Conservation (phyloP, 768 basidiomycete genomes). For the Xerocomellus chrysenteron region DNA sequence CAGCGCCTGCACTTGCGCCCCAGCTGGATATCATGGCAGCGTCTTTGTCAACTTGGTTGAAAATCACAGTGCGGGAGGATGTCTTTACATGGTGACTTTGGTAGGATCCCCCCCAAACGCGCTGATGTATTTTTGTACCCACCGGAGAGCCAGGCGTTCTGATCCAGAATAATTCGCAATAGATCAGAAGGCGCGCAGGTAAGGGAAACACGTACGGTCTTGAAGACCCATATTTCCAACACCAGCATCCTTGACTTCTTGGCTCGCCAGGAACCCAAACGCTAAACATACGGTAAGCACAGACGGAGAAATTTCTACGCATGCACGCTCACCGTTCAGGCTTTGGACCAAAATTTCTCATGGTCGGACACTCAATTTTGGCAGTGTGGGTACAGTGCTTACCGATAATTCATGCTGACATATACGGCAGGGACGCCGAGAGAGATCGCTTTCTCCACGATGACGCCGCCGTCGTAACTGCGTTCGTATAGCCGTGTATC, state of each 20-base stretch:
- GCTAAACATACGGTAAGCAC: slow-evolving; percentile 10
- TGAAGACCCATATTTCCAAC: slow-evolving; percentile 48
- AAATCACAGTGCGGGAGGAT: not conserved
- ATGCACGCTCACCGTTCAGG: slow-evolving; percentile 3
- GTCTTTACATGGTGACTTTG: slow-evolving; percentile 35
- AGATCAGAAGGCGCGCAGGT: too few species aligned
- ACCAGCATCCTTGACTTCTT: slow-evolving; percentile 40
- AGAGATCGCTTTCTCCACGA: slow-evolving; percentile 34
- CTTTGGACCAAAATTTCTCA: not conserved
- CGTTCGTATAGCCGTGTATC: not conserved
- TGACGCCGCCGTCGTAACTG: slow-evolving; percentile 18
- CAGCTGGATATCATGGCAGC: slow-evolving; percentile 10
- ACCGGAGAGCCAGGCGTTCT: slow-evolving; percentile 43
- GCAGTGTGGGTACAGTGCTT: not conserved
- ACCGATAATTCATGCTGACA: slow-evolving; percentile 45
- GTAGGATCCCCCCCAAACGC: slow-evolving; percentile 60
- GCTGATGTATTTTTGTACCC: slow-evolving; percentile 60
- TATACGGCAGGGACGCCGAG: slow-evolving; percentile 36
- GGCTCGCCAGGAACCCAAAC: slow-evolving; percentile 42
- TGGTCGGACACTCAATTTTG: not conserved
- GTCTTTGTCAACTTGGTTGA: not conserved
- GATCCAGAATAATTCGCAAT: not conserved
- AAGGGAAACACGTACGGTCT: slow-evolving; percentile 35
- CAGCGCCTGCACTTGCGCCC: slow-evolving; percentile 42
- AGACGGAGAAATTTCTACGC: not conserved